Conservation (phyloP, 768 basidiomycete species). For the Macrolepiota dolichaula region DNA sequence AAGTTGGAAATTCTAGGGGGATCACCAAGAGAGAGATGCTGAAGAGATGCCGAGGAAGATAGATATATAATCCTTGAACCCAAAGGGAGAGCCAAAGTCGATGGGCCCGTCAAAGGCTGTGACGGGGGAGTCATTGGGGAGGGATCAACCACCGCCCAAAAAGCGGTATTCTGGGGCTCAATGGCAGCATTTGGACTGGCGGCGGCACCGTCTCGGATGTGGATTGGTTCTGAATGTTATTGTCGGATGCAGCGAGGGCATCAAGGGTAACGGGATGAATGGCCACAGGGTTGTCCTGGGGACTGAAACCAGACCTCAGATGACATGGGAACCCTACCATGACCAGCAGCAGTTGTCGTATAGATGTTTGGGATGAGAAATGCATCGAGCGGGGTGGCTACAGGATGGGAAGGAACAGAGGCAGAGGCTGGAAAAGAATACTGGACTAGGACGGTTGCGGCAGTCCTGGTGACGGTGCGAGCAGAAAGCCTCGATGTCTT, state of each 20-base stretch:
- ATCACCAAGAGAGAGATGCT: constrained; percentile 67
- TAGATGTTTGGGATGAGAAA: too few species aligned
- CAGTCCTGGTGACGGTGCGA: background rate
- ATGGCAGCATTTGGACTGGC: background rate
- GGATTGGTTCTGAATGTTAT: background rate
- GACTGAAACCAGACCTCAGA: too few species aligned
- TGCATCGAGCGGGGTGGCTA: constrained; percentile 45
- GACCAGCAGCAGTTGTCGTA: too few species aligned
- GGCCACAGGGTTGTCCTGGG: constrained; percentile 48
- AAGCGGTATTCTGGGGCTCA: background rate
- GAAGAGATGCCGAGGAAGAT: constrained; percentile 7
- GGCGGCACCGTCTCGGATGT: background rate
- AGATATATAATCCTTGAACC: too few species aligned
- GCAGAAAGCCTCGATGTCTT: constrained; percentile 8
- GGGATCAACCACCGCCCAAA: constrained; percentile 50
- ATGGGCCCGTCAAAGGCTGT: too few species aligned
- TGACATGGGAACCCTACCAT: too few species aligned
- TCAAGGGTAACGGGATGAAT: background rate
- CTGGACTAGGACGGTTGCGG: background rate
- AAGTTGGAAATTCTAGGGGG: too few species aligned
- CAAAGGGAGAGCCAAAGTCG: constrained; percentile 74
- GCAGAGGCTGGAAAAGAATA: background rate
- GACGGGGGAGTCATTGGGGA: background rate
- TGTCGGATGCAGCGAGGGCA: too few species aligned
- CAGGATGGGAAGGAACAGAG: background rate